phyloP scores from a whole-genome alignment of 495 filamentous ascomycete genomes.

The Acidomyces sp. region DNA sequence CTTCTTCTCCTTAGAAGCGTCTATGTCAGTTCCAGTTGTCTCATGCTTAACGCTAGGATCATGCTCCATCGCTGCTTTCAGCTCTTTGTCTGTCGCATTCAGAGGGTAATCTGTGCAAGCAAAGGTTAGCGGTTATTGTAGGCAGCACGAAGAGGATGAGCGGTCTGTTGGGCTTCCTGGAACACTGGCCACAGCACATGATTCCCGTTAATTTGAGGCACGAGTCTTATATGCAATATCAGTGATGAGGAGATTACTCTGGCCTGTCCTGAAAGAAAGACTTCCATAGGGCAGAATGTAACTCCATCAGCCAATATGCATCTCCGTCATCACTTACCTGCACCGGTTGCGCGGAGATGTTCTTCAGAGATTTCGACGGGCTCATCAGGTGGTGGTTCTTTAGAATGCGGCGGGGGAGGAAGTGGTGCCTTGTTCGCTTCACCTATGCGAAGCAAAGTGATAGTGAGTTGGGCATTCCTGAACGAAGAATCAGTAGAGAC shows the following conservation, averaged over 20 bases:
- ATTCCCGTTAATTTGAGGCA: too few relatives aligned
- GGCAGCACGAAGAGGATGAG: too few relatives aligned
- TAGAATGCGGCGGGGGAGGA: slow-evolving; percentile 58
- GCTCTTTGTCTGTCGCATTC: slow-evolving; percentile 39
- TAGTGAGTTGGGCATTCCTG: slow-evolving; percentile 71
- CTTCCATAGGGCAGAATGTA: too few relatives aligned
- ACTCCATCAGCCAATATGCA: too few relatives aligned
- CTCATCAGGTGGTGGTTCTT: slow-evolving; percentile 39
- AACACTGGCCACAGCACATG: too few relatives aligned
- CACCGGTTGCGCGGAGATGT: slow-evolving; percentile 32
- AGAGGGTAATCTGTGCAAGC: slow-evolving; percentile 31
- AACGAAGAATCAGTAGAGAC: too few relatives aligned
- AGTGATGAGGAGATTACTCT: too few relatives aligned
- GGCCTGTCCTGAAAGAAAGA: too few relatives aligned
- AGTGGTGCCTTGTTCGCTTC: slow-evolving; percentile 72
- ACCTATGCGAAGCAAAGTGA: slow-evolving; percentile 75
- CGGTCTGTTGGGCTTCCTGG: too few relatives aligned
- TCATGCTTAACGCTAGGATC: slow-evolving; percentile 27
- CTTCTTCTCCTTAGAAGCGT: slow-evolving; percentile 30
- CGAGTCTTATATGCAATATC: too few relatives aligned
- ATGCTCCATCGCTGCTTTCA: slow-evolving; percentile 34
- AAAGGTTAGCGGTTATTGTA: too few relatives aligned
- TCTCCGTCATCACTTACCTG: too few relatives aligned
- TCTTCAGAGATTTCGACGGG: slow-evolving; percentile 36
- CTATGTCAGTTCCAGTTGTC: slow-evolving; percentile 28